phyloP scores from a whole-genome alignment of 148 eudicot species.

The Gaultheria prostrata region DNA sequence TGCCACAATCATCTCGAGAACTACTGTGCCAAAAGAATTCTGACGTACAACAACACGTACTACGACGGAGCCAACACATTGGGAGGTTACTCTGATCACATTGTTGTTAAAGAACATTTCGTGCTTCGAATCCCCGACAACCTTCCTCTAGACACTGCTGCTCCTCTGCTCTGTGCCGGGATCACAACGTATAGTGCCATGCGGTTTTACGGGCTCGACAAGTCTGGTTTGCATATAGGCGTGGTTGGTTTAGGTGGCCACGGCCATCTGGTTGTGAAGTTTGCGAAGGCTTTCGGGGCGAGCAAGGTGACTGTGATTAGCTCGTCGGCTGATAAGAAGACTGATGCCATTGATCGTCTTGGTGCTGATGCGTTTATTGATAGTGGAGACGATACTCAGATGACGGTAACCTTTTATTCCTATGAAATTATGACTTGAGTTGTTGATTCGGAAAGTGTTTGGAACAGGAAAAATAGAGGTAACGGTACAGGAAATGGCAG shows the following conservation, averaged over 20 bases:
- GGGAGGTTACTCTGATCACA: conserved; percentile 33
- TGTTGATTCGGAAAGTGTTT: too few relatives aligned
- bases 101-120: conserved; percentile 31
- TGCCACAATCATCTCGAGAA: neutral
- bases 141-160: conserved; percentile 24
- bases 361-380: conserved; percentile 4
- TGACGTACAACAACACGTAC: conserved; percentile 20
- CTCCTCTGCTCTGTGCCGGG: conserved; percentile 10
- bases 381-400: neutral
- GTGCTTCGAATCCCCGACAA: conserved; percentile 20
- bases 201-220: neutral
- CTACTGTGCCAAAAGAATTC: conserved; percentile 9
- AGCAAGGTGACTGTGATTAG: conserved; percentile 10
- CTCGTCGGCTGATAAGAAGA: neutral
- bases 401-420: neutral
- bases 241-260: conserved; percentile 7
- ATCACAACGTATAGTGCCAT: conserved; percentile 4
- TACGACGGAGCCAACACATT: conserved; percentile 19
- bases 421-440: neutral
- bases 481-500: too few relatives aligned
- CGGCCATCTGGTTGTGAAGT: neutral
- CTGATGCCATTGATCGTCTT: neutral
- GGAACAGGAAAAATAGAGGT: too few relatives aligned
- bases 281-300: conserved; percentile 11
- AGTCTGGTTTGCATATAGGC: conserved; percentile 6